Base-by-base conservation (phyloP, 768 basidiomycete genomes). In the Hericium rajendrae region DNA sequence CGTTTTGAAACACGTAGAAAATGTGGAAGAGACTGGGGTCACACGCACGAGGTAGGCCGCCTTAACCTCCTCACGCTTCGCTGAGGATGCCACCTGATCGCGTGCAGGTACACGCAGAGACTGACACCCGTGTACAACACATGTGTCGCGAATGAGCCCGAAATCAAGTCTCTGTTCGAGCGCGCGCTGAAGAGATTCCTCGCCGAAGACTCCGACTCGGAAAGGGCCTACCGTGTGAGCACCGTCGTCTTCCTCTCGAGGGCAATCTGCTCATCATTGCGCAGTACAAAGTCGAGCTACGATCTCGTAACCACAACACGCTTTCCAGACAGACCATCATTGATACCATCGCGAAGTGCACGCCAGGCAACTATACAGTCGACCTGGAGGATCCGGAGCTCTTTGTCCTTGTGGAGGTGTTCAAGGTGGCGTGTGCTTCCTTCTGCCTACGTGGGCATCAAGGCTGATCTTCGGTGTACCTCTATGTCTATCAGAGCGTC, bases 261-360 rank as follows among this genome's bases (percentile, higher is more conserved):
- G 32, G 5, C 15, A 13, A 12, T 11, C 15, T 5, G 38, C 32
- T 32, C 32, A 32, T 32, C 32, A 32, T 32, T 32, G 32, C 32
- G 43, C 58, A 92, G 91, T 93, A 88, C 73, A 91, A 91, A 68
- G 82, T 92, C 39, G 89, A 92, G 63, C 65, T 89, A 52, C 78
- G 84, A 52, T 70, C 85, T 32, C 80, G 90, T 43, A 91, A 91
- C 65, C 90, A 92, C 60, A 85, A 76, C n/a, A 84, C 81, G 5
- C 68, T 92, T 24, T 63, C 78, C 10, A 81, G 86, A 15, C 73
- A 76, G 51, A 70, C 66, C 9, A 68, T 92, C 26, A 84, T 91
- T 28, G 77, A 88, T 57, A 79, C 78, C 51, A 74, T 92, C 40
- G 90, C 85, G 0, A 75, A 78, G 61, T 86, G 83, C 64, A 80